Evolutionary conservation across 2,329 filamentous ascomycete species (phyloP).

Genomic region (Colletotrichum costaricense): DNA sequence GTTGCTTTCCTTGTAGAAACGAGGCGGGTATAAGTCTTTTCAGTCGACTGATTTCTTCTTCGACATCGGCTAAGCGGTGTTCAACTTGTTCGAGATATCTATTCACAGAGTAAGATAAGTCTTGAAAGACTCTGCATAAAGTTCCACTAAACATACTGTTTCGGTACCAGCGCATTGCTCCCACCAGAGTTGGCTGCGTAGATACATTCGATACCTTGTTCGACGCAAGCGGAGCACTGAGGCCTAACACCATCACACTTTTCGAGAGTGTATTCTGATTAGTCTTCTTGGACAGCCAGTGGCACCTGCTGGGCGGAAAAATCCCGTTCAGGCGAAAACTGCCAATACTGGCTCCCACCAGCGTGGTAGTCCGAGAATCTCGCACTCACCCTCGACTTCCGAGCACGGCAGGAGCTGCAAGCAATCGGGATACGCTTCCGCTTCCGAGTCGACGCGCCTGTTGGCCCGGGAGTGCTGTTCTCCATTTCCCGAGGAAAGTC

Average conservation of each 20-base stretch:
- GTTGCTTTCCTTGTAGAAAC: slow-evolving; percentile 2
- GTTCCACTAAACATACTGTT: slow-evolving; percentile 19
- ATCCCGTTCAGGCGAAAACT: background rate
- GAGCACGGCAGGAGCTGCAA: slow-evolving; percentile 39
- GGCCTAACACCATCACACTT: slow-evolving; percentile 40
- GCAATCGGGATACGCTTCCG: slow-evolving; percentile 39
- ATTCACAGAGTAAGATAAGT: background rate
- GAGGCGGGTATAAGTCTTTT: slow-evolving; percentile 23
- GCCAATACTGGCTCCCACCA: background rate
- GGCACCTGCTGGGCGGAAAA: background rate
- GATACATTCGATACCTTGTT: slow-evolving; percentile 37
- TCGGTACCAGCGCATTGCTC: slow-evolving; percentile 28
- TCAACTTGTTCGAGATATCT: slow-evolving; percentile 38
- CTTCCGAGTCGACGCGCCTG: slow-evolving; percentile 19
- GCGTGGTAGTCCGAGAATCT: background rate
- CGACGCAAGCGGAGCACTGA: slow-evolving; percentile 36
- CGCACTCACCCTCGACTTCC: slow-evolving; percentile 39
- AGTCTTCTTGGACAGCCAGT: background rate
- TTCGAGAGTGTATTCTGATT: background rate
- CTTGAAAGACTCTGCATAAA: background rate
- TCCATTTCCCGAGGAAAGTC: slow-evolving; percentile 13
- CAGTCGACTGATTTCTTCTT: slow-evolving; percentile 35
- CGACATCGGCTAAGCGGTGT: slow-evolving; percentile 36
- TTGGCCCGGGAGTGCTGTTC: slow-evolving; percentile 8
- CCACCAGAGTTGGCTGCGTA: slow-evolving; percentile 35